These are phyloP conservation scores for Monosporascus sp. DNA, from an alignment of 2,329 filamentous ascomycete genomes.

Conservation along the genomic window DNA sequence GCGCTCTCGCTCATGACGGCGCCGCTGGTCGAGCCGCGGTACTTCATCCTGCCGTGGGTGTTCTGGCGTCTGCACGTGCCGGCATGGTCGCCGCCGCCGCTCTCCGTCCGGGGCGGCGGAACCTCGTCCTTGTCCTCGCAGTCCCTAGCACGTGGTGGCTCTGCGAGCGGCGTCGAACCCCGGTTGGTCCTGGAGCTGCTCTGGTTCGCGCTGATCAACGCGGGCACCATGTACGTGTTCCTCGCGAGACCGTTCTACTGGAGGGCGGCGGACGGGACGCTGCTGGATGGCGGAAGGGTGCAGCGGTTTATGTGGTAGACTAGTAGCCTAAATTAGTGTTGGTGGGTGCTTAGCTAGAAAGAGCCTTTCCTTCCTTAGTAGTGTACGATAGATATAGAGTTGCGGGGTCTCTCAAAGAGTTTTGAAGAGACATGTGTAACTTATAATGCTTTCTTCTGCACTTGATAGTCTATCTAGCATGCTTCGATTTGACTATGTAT, in stretches of 20 bases:
- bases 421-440: too few relatives aligned
- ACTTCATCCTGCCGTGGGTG: constrained; percentile 93
- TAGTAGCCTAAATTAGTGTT: neutral
- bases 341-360: neutral
- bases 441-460: too few relatives aligned
- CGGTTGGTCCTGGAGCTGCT: constrained; percentile 36
- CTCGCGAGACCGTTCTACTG: constrained; percentile 63
- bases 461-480: too few relatives aligned
- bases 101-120: too few relatives aligned
- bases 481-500: too few relatives aligned
- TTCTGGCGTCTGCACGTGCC: constrained; percentile 83
- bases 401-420: too few relatives aligned
- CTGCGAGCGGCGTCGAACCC: neutral
- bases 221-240: constrained; percentile 65
- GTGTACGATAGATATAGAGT: neutral
- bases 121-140: neutral
- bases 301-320: constrained; percentile 80
- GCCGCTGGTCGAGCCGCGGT: constrained; percentile 88
- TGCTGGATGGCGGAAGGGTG: constrained; percentile 49
- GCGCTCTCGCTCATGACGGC: constrained; percentile 77
- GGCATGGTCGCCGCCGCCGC: constrained; percentile 26
- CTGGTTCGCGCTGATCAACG: constrained; percentile 65
- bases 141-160: neutral
- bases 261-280: constrained; percentile 44
- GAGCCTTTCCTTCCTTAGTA: neutral